Evolutionary conservation across 2,329 filamentous ascomycete species (phyloP), one percentile per base, ranked within the genome.

Genomic region (Akanthomyces lecanii): DNA sequence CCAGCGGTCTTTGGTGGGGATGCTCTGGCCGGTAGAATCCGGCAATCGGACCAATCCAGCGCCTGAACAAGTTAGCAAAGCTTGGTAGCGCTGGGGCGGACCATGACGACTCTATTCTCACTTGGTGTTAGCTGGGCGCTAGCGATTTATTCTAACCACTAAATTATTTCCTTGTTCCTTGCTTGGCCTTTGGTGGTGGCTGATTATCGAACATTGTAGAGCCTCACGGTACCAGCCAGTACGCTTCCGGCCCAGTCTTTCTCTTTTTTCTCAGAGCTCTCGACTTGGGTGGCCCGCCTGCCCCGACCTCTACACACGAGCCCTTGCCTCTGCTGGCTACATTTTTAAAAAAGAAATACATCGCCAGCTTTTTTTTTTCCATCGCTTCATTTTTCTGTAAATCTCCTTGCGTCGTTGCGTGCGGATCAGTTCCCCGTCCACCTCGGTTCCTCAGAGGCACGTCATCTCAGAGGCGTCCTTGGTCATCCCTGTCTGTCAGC

Each of bases 401-500:
- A 11, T 11, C 33, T 8, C 10, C 10, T 36, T 36, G 23, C 25
- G 47, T 33, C 47, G 23, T 18, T 30, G 23, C 25, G 33, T 12
- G 14, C 36, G n/a, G 5, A 14, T 38, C 38, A 12, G 38, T 11
- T 40, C 14, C 38, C 21, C 25, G n/a, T 38, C 23, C 23, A 23
- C 14, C 4, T 28, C 12, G 23, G 21, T 28, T 42, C 36, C 23
- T 36, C 4, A 45, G 21, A 25, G 52, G 52, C 52, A 55, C 52
- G 52, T 55, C 52, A 55, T 55, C 38, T 36, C 23, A 12, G 23
- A 28, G 36, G 11, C 52, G 21, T 42, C 52, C 52, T 28, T 25
- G 36, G 52, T 55, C 36, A 55, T 55, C 52, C 52, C 42, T 28
- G 52, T 42, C 42, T 28, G 52, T 42, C 52, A 55, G 52, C 52